These are phyloP conservation scores for Stephania cephalantha DNA, from an alignment of 164 flowering plant genomes.

Conservation along the genomic window DNA sequence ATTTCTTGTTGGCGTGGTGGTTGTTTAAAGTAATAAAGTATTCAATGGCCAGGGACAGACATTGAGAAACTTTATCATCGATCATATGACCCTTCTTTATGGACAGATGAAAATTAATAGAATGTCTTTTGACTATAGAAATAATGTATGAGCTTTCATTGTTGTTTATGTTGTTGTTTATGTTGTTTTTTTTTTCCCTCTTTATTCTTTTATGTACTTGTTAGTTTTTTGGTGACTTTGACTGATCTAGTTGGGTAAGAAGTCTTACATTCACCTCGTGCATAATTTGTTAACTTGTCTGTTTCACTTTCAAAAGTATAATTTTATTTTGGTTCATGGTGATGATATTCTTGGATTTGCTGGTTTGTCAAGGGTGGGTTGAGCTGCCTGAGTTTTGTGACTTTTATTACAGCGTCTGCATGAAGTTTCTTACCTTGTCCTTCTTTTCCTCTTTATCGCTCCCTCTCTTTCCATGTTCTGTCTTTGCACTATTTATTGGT, in stretches of 20 bases:
- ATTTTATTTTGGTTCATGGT: not conserved
- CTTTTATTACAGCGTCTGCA: not conserved
- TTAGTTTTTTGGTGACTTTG: not conserved
- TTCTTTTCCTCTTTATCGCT: not conserved
- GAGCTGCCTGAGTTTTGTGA: not conserved
- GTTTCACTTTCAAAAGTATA: not conserved
- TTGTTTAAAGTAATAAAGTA: not conserved
- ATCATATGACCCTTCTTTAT: not conserved
- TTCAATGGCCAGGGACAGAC: not conserved
- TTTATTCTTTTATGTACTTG: not conserved
- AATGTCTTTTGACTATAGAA: not conserved
- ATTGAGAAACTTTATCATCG: not conserved
- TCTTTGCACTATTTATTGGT: not conserved
- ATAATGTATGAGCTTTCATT: not conserved
- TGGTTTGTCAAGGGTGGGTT: not conserved
- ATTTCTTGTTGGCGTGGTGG: not conserved
- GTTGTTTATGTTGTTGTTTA: too few relatives aligned
- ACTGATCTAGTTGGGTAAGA: not conserved
- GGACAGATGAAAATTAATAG: not conserved
- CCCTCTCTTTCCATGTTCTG: not conserved
- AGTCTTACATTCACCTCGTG: not conserved
- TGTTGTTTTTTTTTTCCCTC: not conserved
- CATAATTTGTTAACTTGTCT: not conserved
- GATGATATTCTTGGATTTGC: not conserved
- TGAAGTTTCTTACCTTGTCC: not conserved